Evolutionary conservation across 495 filamentous ascomycete genomes (phyloP).

Genomic region (Coniosporium apollinis): DNA sequence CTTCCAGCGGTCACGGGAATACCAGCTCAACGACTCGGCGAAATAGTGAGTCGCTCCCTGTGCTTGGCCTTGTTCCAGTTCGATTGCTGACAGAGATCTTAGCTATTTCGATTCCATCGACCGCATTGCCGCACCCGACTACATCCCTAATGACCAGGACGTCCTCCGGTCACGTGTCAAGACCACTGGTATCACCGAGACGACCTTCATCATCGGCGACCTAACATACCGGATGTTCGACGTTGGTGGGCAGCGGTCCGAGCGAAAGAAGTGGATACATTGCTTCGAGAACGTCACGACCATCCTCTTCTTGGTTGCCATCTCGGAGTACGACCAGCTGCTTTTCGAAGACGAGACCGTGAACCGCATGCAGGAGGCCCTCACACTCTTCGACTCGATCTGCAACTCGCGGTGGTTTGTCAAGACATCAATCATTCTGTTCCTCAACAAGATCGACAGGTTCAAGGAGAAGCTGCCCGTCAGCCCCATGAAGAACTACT

Average conservation of each 20-base stretch:
- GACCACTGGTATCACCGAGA: constrained; percentile 95
- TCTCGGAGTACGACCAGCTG: constrained; percentile 95
- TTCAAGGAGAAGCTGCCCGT: constrained; percentile 99
- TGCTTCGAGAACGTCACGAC: constrained; percentile 96
- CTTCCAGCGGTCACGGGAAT: constrained; percentile 84
- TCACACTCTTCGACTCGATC: constrained; percentile 97
- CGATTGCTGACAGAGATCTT: constrained; percentile 12
- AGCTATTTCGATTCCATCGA: constrained; percentile 90
- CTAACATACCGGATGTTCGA: constrained; percentile 99
- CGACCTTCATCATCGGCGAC: constrained; percentile 82
- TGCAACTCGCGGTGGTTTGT: constrained; percentile 99
- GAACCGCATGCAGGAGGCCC: constrained; percentile 98
- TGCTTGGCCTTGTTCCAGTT: not conserved
- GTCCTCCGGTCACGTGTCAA: constrained; percentile 80
- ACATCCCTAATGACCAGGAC: constrained; percentile 93
- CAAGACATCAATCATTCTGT: constrained; percentile 97
- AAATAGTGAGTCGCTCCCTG: constrained; percentile 53
- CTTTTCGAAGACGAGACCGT: constrained; percentile 84
- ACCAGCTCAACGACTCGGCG: constrained; percentile 87
- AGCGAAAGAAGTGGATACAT: constrained; percentile 99
- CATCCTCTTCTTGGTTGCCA: constrained; percentile 84
- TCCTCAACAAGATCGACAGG: constrained; percentile 99
- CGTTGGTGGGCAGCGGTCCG: constrained; percentile 90
- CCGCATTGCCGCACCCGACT: constrained; percentile 69
- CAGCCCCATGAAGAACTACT: constrained; percentile 99